Conservation (phyloP, 2,329 filamentous ascomycete genomes). For the Aspergillus tanneri region DNA sequence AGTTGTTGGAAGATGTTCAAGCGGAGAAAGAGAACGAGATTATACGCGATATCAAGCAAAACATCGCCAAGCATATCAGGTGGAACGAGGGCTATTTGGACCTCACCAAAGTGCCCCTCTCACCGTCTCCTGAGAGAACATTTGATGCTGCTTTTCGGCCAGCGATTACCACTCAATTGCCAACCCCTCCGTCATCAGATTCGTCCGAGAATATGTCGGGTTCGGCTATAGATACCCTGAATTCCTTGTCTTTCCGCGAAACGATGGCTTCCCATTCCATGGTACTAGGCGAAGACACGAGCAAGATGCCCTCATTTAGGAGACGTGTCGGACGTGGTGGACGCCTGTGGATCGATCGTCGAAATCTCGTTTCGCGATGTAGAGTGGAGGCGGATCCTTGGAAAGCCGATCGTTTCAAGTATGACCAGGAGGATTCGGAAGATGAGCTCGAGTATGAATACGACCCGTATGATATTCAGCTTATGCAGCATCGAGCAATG, state of each 20-base stretch:
- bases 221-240: slow-evolving; percentile 34
- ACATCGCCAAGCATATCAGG: slow-evolving; percentile 81
- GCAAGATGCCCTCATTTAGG: slow-evolving; percentile 66
- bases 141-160: slow-evolving; percentile 66
- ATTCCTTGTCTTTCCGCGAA: slow-evolving; percentile 34
- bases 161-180: slow-evolving; percentile 65
- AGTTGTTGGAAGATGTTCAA: slow-evolving; percentile 71
- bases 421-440: slow-evolving; percentile 80
- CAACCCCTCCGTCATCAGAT: slow-evolving; percentile 51
- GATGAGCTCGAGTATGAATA: slow-evolving; percentile 72
- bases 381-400: slow-evolving; percentile 48
- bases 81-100: slow-evolving; percentile 93
- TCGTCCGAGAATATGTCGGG: slow-evolving; percentile 48
- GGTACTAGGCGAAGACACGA: slow-evolving; percentile 45
- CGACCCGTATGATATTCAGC: slow-evolving; percentile 63
- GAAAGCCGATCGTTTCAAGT: slow-evolving; percentile 75
- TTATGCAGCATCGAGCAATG: slow-evolving; percentile 57
- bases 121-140: slow-evolving; percentile 67
- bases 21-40: slow-evolving; percentile 81
- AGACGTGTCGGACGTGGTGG: slow-evolving; percentile 81
- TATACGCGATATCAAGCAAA: slow-evolving; percentile 76
- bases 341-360: slow-evolving; percentile 83
- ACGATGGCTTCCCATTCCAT: slow-evolving; percentile 44
- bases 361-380: slow-evolving; percentile 60
- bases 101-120: slow-evolving; percentile 79